Base-by-base conservation (phyloP, 2,329 filamentous ascomycete genomes). In the Hypoxylon sp. region DNA sequence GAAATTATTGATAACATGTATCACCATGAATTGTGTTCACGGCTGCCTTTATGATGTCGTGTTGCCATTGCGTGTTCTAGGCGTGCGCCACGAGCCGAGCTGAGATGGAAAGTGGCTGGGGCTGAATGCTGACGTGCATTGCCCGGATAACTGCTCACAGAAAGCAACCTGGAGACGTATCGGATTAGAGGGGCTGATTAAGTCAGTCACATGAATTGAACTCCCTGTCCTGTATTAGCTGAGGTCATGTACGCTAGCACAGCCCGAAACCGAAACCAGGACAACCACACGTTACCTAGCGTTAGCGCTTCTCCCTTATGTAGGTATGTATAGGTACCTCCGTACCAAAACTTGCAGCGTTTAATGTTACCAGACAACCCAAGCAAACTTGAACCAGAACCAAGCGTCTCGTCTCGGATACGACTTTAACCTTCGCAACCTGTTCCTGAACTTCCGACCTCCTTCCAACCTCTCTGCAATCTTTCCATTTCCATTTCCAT, bases 351-450 rank as follows among this genome's bases (percentile, higher is more conserved):
- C 46, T 52, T 42, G n/a, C 24, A 26, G 24, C 24, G 24, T 26
- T 26, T 6, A 26, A 6, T 6, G 24, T 26, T 26, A 26, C 24
- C 24, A 26, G 24, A 26, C 24, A 26, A 26, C 24, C 24, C 3
- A 26, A 6, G n/a, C n/a, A 11, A 30, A 30, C 28, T 11, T 9
- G 8, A 28, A 8, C 26, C 26, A 28, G 11, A 30, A 30, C 28
- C 57, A 67, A 62, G 54, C 61, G 67, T 69, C 67, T 69, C 64
- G 64, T 69, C 67, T 69, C 64, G 64, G 67, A 69, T 66, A 64
- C 63, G 58, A 64, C 57, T 64, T 56, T 69, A 62, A 49, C 57
- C 57, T 65, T 69, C 61, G 60, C 64, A 67, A 69, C 60, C 42
- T 66, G 36, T 64, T 53, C 67, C 48, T 59, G 50, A 61, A 62